Evolutionary conservation across 768 basidiomycete genomes (phyloP), one percentile per base, ranked within the genome.

Genomic region (Asterophora parasitica): DNA sequence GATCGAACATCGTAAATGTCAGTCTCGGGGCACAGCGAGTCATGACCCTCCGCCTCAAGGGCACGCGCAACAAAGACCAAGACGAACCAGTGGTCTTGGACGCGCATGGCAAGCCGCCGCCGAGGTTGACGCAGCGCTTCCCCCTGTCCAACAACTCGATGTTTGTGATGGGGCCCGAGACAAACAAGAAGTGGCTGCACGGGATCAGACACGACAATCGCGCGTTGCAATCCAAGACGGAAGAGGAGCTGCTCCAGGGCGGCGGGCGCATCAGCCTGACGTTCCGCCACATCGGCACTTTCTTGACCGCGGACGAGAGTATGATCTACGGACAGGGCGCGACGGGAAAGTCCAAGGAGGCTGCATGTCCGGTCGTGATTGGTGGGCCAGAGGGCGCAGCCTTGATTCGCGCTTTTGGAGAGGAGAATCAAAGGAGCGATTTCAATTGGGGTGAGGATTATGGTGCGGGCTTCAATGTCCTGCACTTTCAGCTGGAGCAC

Each of bases 141-240:
- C 80, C 82, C 0, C 77, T 92, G 0, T 85, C 85, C 0, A 82
- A 90, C 57, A 89, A 88, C 61, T 88, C 86, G 4, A 82, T 90
- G 75, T 90, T 92, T 61, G 81, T 88, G 49, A 70, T 91, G 69
- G 88, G 88, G 0, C 74, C 80, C 4, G 71, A 74, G 44, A 90
- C 88, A 40, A 92, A 92, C 56, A 68, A 70, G 46, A 74, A 72
- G 49, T 91, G 87, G 85, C 66, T 89, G 45, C 88, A 92, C 58
- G 80, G 78, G 34, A 86, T 92, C 54, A 78, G 81, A 50, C 79
- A 79, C 45, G 88, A 91, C 66, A 89, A 86, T 53, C 82, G 89
- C 1, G 76, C 78, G 3, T 49, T 72, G 3, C 49, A 60, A 5
- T 59, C 65, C 3, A 91, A 90, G 62, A 69, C 74, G 1, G 58